These are phyloP conservation scores for Colletotrichum liaoningense DNA, from an alignment of 2,329 filamentous ascomycete species.

Conservation along the genomic window DNA sequence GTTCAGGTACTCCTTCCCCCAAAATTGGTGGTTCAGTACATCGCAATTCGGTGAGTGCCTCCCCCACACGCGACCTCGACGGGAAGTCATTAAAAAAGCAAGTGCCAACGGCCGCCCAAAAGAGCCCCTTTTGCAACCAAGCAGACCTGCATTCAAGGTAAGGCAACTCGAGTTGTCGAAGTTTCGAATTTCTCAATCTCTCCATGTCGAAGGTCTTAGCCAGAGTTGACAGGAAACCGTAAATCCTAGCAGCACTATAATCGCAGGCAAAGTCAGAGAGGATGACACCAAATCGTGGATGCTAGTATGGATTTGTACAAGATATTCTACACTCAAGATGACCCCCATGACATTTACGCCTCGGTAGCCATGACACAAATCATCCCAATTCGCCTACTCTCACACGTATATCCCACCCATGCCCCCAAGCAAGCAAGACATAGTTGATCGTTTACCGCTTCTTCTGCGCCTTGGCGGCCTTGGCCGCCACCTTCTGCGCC, in stretches of 20 bases:
- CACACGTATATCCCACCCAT: neutral
- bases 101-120: neutral
- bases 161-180: too few species aligned
- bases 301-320: constrained; percentile 32
- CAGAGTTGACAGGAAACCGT: too few species aligned
- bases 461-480: constrained; percentile 49
- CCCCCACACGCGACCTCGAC: neutral
- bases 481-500: constrained; percentile 45
- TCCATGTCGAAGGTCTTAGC: too few species aligned
- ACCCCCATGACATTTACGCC: neutral
- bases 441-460: constrained; percentile 30
- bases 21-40: constrained; percentile 1
- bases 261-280: too few species aligned
- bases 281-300: constrained; percentile 3
- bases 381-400: neutral
- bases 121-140: too few species aligned
- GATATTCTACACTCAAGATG: constrained; percentile 32
- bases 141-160: too few species aligned
- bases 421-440: neutral
- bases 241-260: too few species aligned
- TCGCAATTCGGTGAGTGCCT: neutral
- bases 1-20: neutral
- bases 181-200: too few species aligned
- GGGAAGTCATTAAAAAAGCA: neutral
- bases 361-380: constrained; percentile 1